Conservation (phyloP, 371 early-diverging fungal genomes). For the Mucor mucedo region DNA sequence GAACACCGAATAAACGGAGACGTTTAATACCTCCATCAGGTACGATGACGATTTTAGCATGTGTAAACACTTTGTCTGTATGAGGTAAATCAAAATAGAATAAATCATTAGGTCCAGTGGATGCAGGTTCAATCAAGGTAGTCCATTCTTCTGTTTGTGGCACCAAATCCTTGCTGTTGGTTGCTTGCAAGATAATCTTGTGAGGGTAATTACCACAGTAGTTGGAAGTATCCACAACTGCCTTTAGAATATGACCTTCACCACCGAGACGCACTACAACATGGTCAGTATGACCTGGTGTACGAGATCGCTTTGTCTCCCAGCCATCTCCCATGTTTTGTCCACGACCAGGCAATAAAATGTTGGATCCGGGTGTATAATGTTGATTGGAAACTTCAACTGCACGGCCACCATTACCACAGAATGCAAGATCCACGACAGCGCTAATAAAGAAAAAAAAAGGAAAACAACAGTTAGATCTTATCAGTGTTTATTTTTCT, state of each 20-base stretch:
- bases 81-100: conserved; percentile 71
- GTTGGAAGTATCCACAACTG: conserved; percentile 84
- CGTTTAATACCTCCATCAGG: conserved; percentile 86
- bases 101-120: conserved; percentile 66
- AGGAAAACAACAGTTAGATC: too few relatives aligned
- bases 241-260: conserved; percentile 73
- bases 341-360: conserved; percentile 80
- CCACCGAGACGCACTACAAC: conserved; percentile 76
- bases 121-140: conserved; percentile 41
- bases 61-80: conserved; percentile 61
- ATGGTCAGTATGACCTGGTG: conserved; percentile 74
- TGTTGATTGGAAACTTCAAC: conserved; percentile 78
- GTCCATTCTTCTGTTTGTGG: conserved; percentile 59
- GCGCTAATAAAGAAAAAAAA: conserved; percentile 33
- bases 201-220: conserved; percentile 91
- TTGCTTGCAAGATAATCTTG: conserved; percentile 66
- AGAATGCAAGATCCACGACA: conserved; percentile 78
- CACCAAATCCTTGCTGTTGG: conserved; percentile 44
- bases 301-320: conserved; percentile 80
- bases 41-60: conserved; percentile 68
- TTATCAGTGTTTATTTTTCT: conserved; percentile 1
- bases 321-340: conserved; percentile 76
- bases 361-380: conserved; percentile 79
- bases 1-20: conserved; percentile 60
- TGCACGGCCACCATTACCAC: conserved; percentile 77